These are phyloP conservation scores for Ascochyta clinopodiicola DNA, from an alignment of 2,329 filamentous ascomycete species.

Conservation along the genomic window DNA sequence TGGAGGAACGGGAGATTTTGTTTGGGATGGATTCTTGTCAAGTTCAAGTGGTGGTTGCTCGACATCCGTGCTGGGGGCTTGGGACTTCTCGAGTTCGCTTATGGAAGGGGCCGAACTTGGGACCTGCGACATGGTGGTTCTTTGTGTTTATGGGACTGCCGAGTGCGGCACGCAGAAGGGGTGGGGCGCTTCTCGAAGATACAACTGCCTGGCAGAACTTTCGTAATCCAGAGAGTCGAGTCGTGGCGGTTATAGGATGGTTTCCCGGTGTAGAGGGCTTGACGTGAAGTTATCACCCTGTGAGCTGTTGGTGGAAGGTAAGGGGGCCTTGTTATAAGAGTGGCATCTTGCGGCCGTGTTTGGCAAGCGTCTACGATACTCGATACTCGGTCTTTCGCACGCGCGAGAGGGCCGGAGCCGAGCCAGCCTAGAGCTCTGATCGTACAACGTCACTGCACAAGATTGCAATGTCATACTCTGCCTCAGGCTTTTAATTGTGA, in stretches of 20 bases:
- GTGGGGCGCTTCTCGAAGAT: neutral
- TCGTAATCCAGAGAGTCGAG: neutral
- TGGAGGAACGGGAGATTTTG: constrained; percentile 5
- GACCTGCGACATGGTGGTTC: constrained; percentile 7
- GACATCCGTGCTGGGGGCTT: constrained; percentile 12
- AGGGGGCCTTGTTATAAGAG: neutral
- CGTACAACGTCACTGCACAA: constrained; percentile 8
- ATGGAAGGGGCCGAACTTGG: constrained; percentile 24
- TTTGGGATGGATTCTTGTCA: constrained; percentile 20
- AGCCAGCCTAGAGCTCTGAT: constrained; percentile 1
- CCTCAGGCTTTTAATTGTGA: neutral
- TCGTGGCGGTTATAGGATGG: neutral
- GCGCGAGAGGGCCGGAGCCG: constrained; percentile 10
- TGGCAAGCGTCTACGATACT: constrained; percentile 6
- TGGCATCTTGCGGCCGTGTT: neutral
- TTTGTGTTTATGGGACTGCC: neutral
- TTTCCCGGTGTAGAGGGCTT: neutral
- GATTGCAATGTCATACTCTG: neutral
- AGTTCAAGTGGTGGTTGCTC: constrained; percentile 22
- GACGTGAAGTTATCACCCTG: neutral
- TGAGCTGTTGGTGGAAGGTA: neutral
- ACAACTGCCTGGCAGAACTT: neutral
- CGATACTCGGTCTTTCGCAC: constrained; percentile 15
- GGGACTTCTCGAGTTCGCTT: constrained; percentile 22
- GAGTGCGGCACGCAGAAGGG: neutral